Evolutionary conservation across 2,329 filamentous ascomycete genomes (phyloP), one percentile per base, ranked within the genome.

Genomic region (Stachybotrys chartarum): DNA sequence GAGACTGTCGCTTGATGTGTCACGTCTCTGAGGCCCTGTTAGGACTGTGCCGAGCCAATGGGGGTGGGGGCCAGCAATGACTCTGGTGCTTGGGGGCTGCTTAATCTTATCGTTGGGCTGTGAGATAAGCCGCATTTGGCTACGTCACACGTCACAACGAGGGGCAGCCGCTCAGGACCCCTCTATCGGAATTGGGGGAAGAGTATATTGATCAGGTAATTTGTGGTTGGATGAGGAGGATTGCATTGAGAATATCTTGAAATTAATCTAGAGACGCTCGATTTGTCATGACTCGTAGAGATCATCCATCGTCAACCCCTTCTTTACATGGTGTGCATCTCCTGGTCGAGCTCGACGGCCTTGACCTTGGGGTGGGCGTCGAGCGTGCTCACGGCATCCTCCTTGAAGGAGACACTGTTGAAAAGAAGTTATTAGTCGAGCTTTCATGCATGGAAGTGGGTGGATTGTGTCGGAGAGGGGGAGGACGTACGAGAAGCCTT

Each of bases 401-500:
- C 78, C 31, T 84, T 83, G 71, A 89, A 90, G 56, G 82, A 78
- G 65, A 91, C 91, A 52, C 92, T 96, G 14, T 30, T 18, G 12
- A n/a, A n/a, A 39, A 31, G 5, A 7, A n/a, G 16, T 44, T 24
- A 24, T 31, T 30, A n/a, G 31, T 10, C 8, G 30, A 17, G 7
- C 17, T 8, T 51, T 39, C 32, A 7, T 42, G 6, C 31, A 14
- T 18, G 42, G 18, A 42, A n/a, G 35, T 1, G 16, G 30, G 8
- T 5, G 30, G 32, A 12, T 11, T 18, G 31, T 16, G 30, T 32
- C 14, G 10, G 31, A 35, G 39, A 16, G 17, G 2, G 50, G 10
- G 7, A 35, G 7, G 4, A 79, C 89, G 63, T 84, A 97, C 93
- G 89, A 86, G 78, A 97, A 97, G 56, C 88, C 92, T 78, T 93